A percentile compares a stretch with the other conserved stretches of the same genome.
Evolutionary conservation across 2,329 filamentous ascomycete genomes (phyloP).

Genomic region (Xylaria sp.): DNA sequence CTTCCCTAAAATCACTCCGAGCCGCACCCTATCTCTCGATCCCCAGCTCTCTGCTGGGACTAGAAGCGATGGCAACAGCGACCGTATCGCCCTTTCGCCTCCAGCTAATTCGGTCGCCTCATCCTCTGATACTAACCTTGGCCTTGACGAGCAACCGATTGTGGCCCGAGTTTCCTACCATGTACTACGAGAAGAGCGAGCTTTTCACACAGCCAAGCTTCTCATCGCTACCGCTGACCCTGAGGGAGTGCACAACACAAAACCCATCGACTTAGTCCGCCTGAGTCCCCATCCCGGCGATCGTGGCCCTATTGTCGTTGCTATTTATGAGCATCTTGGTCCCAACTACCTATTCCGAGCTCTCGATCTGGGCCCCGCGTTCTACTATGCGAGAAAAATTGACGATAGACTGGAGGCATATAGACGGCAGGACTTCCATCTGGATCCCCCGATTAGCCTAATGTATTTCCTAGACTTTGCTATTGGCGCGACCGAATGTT

Average conservation of each 20-base stretch:
- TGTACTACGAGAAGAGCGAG: conserved; percentile 83
- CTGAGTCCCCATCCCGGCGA: conserved; percentile 76
- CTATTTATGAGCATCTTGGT: conserved; percentile 84
- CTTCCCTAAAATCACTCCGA: conserved; percentile 56
- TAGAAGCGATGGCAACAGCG: conserved; percentile 55
- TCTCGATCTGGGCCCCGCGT: conserved; percentile 82
- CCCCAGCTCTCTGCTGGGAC: conserved; percentile 51
- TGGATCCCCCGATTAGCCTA: conserved; percentile 73
- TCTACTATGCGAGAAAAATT: conserved; percentile 67
- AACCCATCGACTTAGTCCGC: conserved; percentile 81
- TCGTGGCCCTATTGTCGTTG: conserved; percentile 76
- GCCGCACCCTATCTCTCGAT: conserved; percentile 58
- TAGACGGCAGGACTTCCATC: conserved; percentile 58
- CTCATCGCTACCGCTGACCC: conserved; percentile 78
- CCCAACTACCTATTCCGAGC: conserved; percentile 76
- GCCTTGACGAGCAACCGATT: conserved; percentile 70
- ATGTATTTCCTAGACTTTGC: conserved; percentile 89
- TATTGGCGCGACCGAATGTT: conserved; percentile 84
- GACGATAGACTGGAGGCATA: conserved; percentile 62
- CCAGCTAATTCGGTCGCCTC: conserved; percentile 48
- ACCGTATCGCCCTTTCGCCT: conserved; percentile 53
- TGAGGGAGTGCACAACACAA: conserved; percentile 78
- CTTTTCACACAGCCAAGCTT: conserved; percentile 83
- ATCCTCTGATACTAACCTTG: conserved; percentile 60
- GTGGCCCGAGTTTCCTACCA: conserved; percentile 87